Evolutionary conservation across 805 yeast genomes (phyloP), one percentile per base, ranked within the genome.

Genomic region (Allodekkera sacchari): DNA sequence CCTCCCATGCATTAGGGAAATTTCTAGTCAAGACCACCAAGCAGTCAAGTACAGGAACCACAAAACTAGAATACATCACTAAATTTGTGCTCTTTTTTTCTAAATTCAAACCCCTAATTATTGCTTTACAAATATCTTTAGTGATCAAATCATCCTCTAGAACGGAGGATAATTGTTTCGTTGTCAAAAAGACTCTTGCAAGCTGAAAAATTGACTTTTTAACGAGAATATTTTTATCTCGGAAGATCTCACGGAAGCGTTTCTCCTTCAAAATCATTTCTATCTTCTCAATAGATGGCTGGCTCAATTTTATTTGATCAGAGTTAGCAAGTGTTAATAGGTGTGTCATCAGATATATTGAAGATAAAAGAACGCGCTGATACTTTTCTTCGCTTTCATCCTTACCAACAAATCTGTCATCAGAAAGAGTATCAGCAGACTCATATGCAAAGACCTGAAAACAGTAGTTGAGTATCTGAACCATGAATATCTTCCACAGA

Each of bases 301-400:
- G 14, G 11, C 33, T 39, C 6, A 43, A 20, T 5, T 33, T 30
- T n/a, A n/a, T n/a, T n/a, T n/a, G n/a, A n/a, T n/a, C n/a, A n/a
- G n/a, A n/a, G n/a, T n/a, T n/a, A n/a, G n/a, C n/a, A n/a, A n/a
- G n/a, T 11, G 27, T 34, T 8, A 53, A 17, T 4, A 39, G 16
- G 18, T 42, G 43, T 6, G 55, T 59, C n/a, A 77, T 45, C 52
- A 79, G 55, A 27, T 57, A 57, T 6, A 82, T 42, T 1, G 77
- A 57, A 6, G 75, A 59, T 22, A 65, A 63, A 11, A 74, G 47
- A 3, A 78, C 64, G 36, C 94, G 59, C 18, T 64, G 61, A 47
- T 75, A 83, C 49, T 83, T 83, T 13, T 74, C 55, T 18, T 61
- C 61, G 1, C 83, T 67, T 37, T 85, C 94, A 27, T 77, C 83